Evolutionary conservation across 202 grass and related monocot genomes (phyloP), one percentile per base, ranked within the genome.

Genomic region (Saccharum hybrid): DNA sequence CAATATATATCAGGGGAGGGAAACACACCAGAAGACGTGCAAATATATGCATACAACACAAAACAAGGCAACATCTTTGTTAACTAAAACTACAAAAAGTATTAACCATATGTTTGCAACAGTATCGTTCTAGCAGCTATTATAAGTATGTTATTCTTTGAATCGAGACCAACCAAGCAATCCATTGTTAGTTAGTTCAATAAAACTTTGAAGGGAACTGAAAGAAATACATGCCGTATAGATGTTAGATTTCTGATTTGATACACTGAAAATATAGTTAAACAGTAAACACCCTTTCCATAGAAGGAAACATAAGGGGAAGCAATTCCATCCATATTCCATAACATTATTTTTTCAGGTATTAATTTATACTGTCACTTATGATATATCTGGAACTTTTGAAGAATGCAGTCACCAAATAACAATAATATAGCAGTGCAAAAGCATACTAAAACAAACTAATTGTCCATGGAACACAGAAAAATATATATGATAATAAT

Each of bases 401-500:
- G 13, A 79, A 83, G 26, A 73, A 88, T 28, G 36, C 42, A 83
- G 78, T 66, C 18, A 9, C 33, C 71, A 88, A 42, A 8, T 66
- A 66, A 51, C 23, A 22, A 72, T 78, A 30, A 1, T 80, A 48
- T 66, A 34, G 59, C 8, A 66, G 13, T 3, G 13, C 39, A 39
- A 45, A 66, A 77, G 37, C 72, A 82, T 60, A 72, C 2, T 61
- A 37, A 30, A 66, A 71, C 51, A 19, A 33, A 16, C 9, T 48
- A 43, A 63, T 12, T 22, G 10, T 34, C 37, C 69, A 72, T 48
- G 8, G 15, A 14, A 73, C 23, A 54, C 0, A 79, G n/a, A 68
- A 74, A 36, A 74, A 28, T 1, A 49, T 49, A 49, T 16, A 60
- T 46, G 1, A 36, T 36, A 36, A 37, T 37, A 37, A 37, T 37